Evolutionary conservation across 495 filamentous ascomycete genomes (phyloP), one percentile per base, ranked within the genome.

Genomic region (Penicillium desertorum): DNA sequence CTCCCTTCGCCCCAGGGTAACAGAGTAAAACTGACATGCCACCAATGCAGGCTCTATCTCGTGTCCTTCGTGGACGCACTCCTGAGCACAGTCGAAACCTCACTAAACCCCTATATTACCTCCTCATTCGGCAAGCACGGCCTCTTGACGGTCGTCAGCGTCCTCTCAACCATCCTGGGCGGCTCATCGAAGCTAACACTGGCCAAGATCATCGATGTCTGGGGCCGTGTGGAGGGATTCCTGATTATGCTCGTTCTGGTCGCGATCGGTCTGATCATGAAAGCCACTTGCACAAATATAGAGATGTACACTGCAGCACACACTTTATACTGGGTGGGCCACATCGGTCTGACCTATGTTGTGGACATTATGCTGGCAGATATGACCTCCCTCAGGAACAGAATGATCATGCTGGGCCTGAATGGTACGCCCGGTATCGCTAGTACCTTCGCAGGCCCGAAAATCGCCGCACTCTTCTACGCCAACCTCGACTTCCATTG

Each of bases 121-220:
- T 65, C 62, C 5, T 49, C 37, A n/a, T 70, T 70, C 54, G 30
- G 32, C 4, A 47, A 62, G 19, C 67, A 66, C 43, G 60, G 60
- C 30, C 61, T 68, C 2, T 53, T 55, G 11, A 53, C 67, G 4
- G 59, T 58, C 17, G 56, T 59, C 23, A 49, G 55, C 43, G 55
- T 67, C 32, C 36, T 69, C n/a, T 62, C 63, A 22, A 67, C 53
- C 32, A 62, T 87, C 56, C 79, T 87, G 53, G 83, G 77, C 48
- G 86, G 84, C 56, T 71, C 86, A 51, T 66, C 76, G 44, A 86
- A 84, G 59, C 70, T 87, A 17, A 75, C 82, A 2, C 68, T 85
- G 16, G 84, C 82, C 46, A 86, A 86, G 66, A 72, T 86, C 42
- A 71, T 85, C 52, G 82, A 86, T 62, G 72, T 84, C 29, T 87